Percentiles rank a stretch among this genome's conserved stretches.
Conservation (phyloP, 164 flowering plant species). For the Stephania cephalantha region DNA sequence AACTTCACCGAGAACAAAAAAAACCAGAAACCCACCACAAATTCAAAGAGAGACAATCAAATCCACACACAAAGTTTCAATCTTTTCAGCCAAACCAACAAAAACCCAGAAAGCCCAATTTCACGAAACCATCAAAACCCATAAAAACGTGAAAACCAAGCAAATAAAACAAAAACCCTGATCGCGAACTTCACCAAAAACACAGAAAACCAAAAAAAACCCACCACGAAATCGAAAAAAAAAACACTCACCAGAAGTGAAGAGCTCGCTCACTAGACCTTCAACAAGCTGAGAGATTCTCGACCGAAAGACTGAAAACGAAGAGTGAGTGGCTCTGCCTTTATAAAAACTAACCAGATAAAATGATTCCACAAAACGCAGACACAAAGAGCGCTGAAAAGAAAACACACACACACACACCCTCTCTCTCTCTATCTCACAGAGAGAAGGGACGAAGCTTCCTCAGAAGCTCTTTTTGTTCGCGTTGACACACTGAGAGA, state of each 20-base stretch:
- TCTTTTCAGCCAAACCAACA: no score
- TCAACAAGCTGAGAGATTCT: background rate
- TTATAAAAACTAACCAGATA: constrained; percentile 5
- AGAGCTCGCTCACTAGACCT: background rate
- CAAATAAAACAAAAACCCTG: no score
- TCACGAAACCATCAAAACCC: no score
- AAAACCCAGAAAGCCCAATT: no score
- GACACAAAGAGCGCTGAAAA: background rate
- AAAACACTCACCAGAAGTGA: background rate
- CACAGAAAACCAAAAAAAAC: background rate
- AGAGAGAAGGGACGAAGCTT: constrained; percentile 19
- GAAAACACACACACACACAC: background rate
- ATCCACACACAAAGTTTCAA: no score
- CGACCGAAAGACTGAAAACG: background rate
- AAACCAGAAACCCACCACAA: background rate
- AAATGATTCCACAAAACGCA: background rate
- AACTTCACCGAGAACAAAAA: no score
- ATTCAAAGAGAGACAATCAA: no score
- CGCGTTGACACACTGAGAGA: constrained; percentile 22
- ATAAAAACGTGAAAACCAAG: no score
- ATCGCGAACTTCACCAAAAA: no score
- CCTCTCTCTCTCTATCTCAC: no score
- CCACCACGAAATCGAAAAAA: background rate
- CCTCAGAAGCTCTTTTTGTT: constrained; percentile 31
- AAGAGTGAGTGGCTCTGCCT: background rate